phyloP scores from a whole-genome alignment of 2,329 filamentous ascomycete species.

The Alternaria panax region DNA sequence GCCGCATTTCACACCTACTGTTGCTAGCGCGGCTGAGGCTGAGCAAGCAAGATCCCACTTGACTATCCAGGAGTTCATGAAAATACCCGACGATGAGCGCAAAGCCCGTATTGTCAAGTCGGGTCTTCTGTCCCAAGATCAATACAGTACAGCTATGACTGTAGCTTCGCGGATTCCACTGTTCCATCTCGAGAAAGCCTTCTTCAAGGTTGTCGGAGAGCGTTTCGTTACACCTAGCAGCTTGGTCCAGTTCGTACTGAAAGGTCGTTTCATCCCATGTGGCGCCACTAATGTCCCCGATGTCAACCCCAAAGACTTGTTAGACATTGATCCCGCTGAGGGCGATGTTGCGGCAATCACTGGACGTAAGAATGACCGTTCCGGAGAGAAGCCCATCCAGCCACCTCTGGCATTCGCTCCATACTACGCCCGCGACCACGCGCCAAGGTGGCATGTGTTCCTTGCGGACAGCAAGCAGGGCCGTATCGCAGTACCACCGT shows the following conservation, averaged over 20 bases:
- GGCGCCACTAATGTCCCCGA: slow-evolving; percentile 77
- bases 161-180: slow-evolving; percentile 86
- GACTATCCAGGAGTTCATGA: slow-evolving; percentile 88
- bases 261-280: slow-evolving; percentile 91
- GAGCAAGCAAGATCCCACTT: slow-evolving; percentile 69
- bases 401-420: slow-evolving; percentile 90
- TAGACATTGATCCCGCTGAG: slow-evolving; percentile 91
- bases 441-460: slow-evolving; percentile 93
- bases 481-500: slow-evolving; percentile 95
- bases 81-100: slow-evolving; percentile 76
- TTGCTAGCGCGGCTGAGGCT: slow-evolving; percentile 72
- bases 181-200: slow-evolving; percentile 86
- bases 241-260: slow-evolving; percentile 92
- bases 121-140: slow-evolving; percentile 72
- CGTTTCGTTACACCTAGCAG: slow-evolving; percentile 90
- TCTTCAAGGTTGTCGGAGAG: slow-evolving; percentile 98
- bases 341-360: slow-evolving; percentile 87
- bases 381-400: slow-evolving; percentile 70
- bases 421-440: slow-evolving; percentile 87
- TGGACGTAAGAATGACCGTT: slow-evolving; percentile 73
- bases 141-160: slow-evolving; percentile 77
- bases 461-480: slow-evolving; percentile 92
- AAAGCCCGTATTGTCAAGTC: slow-evolving; percentile 74
- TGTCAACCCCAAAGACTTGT: slow-evolving; percentile 79
- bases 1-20: slow-evolving; percentile 77